phyloP scores from a whole-genome alignment of 192 early-diverging fungal species.

The Linnemannia elongata region DNA sequence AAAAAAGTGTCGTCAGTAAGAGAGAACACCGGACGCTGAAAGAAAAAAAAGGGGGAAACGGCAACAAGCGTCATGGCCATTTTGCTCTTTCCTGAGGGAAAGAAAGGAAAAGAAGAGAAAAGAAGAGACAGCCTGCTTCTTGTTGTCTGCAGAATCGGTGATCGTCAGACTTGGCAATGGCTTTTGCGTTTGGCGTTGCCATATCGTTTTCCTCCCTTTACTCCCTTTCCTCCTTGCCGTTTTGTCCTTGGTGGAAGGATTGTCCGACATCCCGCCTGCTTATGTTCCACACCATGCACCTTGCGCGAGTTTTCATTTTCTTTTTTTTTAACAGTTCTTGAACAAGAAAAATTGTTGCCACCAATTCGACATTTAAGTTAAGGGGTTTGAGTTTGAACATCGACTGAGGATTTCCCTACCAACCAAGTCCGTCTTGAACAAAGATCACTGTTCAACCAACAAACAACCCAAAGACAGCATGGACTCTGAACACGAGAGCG shows the following conservation, averaged over 20 bases:
- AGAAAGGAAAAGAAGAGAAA: no score
- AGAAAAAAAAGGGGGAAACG: background rate
- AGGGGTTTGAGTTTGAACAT: background rate
- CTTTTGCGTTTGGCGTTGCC: background rate
- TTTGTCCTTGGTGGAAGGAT: background rate
- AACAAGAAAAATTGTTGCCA: background rate
- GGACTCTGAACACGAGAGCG: constrained; percentile 59
- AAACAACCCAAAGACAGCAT: constrained; percentile 2
- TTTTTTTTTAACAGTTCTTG: background rate
- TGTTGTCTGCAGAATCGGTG: background rate
- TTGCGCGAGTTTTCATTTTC: no score
- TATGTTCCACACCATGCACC: background rate
- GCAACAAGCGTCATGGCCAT: background rate
- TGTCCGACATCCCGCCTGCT: background rate
- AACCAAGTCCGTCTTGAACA: background rate
- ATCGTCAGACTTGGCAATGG: background rate
- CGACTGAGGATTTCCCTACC: no score
- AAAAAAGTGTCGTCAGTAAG: no score
- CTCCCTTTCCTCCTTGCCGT: background rate
- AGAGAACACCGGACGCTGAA: no score
- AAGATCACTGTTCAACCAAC: constrained; percentile 23
- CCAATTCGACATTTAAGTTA: background rate
- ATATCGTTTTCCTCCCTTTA: background rate
- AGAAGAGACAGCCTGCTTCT: background rate
- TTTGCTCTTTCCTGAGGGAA: no score